Conservation (phyloP, 768 basidiomycete genomes). For the Russula compacta region DNA sequence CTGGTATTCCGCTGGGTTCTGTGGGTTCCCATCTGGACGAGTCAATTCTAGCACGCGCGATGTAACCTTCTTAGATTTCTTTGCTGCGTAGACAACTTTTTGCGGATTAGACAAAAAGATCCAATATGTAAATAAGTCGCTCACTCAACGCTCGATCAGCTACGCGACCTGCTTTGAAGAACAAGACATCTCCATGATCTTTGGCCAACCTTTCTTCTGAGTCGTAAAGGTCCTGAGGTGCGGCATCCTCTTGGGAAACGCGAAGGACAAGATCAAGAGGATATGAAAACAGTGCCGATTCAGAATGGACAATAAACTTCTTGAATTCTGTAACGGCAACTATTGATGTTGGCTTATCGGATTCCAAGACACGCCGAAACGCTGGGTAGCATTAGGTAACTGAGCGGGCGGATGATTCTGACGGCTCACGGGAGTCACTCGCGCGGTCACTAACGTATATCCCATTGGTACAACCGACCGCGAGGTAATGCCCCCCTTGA, state of each 20-base stretch:
- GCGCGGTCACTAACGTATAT: background rate
- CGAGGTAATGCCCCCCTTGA: background rate
- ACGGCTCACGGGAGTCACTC: background rate
- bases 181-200: background rate
- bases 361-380: background rate
- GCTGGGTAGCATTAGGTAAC: background rate
- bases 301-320: background rate
- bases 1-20: background rate
- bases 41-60: background rate
- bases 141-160: background rate
- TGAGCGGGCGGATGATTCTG: background rate
- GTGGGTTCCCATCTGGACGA: background rate
- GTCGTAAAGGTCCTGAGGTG: background rate
- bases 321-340: background rate
- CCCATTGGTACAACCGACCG: background rate
- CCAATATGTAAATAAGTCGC: background rate
- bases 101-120: background rate
- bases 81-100: background rate
- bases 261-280: background rate
- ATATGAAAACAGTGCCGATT: background rate
- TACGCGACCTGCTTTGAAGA: background rate
- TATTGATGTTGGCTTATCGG: background rate
- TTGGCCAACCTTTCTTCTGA: background rate
- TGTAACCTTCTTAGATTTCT: background rate
- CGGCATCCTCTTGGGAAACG: background rate